Conservation (phyloP, 2,329 filamentous ascomycete species). For the Phaeosphaeria sp. region DNA sequence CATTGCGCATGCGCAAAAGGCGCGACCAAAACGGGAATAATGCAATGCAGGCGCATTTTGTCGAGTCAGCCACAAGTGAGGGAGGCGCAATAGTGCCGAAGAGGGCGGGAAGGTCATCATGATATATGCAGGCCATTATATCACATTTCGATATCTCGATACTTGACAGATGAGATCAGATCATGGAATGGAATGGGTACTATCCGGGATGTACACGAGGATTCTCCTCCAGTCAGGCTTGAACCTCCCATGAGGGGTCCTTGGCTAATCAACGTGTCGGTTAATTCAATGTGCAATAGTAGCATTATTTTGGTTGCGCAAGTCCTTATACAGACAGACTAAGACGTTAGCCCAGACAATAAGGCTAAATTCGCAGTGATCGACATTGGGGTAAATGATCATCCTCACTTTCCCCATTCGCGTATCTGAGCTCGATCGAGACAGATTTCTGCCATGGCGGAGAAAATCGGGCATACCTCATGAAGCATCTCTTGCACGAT, state of each 20-base stretch:
- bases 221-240: background rate
- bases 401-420: background rate
- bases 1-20: slow-evolving; percentile 1
- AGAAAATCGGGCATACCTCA: no score
- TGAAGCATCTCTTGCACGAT: no score
- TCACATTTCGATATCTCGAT: background rate
- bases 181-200: background rate
- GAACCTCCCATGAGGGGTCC: background rate
- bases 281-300: background rate
- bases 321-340: background rate
- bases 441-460: no score
- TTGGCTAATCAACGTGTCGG: background rate
- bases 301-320: background rate
- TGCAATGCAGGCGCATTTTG: slow-evolving; percentile 2
- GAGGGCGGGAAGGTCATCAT: background rate
- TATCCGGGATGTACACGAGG: background rate
- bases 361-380: background rate
- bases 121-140: background rate
- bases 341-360: background rate
- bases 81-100: background rate
- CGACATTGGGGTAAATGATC: background rate
- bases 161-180: background rate
- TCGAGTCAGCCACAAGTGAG: background rate
- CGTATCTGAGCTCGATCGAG: no score
- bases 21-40: background rate